Conservation (phyloP, 2,329 filamentous ascomycete genomes). For the Microcyclospora pomicola region DNA sequence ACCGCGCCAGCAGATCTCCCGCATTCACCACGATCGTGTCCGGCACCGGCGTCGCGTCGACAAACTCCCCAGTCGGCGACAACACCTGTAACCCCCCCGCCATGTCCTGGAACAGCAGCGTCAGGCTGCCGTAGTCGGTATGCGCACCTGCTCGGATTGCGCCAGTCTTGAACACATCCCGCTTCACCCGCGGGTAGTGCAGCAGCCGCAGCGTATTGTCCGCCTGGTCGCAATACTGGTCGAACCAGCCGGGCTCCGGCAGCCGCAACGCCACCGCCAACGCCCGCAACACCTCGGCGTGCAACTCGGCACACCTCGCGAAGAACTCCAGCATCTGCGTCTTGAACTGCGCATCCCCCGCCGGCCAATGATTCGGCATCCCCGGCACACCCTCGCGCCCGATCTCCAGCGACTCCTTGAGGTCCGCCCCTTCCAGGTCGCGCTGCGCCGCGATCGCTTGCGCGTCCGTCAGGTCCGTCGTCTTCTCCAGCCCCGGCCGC, state of each 20-base stretch:
- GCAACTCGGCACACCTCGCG: constrained; percentile 56
- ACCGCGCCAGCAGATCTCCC: constrained; percentile 64
- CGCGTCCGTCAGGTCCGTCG: constrained; percentile 42
- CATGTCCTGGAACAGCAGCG: constrained; percentile 39
- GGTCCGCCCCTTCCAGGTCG: constrained; percentile 31
- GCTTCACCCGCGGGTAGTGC: constrained; percentile 41
- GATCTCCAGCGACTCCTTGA: constrained; percentile 49
- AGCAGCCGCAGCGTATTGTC: constrained; percentile 47
- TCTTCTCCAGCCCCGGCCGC: constrained; percentile 51
- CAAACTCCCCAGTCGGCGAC: constrained; percentile 58
- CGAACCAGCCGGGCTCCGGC: constrained; percentile 61
- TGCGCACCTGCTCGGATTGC: constrained; percentile 61
- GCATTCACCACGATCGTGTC: constrained; percentile 80
- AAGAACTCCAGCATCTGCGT: constrained; percentile 63
- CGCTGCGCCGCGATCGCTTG: constrained; percentile 46
- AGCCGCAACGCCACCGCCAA: constrained; percentile 47
- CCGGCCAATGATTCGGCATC: constrained; percentile 67
- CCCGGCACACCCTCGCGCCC: constrained; percentile 46
- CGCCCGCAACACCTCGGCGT: constrained; percentile 56
- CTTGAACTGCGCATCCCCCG: constrained; percentile 49
- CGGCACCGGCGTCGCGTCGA: constrained; percentile 70
- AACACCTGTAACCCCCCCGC: constrained; percentile 47
- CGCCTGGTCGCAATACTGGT: constrained; percentile 55
- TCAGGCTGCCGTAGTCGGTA: constrained; percentile 48
- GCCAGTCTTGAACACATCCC: constrained; percentile 39